Percentiles rank a stretch among this genome's conserved stretches.
Conservation (phyloP, 2,329 filamentous ascomycete genomes). For the Sporothrix schenckii region DNA sequence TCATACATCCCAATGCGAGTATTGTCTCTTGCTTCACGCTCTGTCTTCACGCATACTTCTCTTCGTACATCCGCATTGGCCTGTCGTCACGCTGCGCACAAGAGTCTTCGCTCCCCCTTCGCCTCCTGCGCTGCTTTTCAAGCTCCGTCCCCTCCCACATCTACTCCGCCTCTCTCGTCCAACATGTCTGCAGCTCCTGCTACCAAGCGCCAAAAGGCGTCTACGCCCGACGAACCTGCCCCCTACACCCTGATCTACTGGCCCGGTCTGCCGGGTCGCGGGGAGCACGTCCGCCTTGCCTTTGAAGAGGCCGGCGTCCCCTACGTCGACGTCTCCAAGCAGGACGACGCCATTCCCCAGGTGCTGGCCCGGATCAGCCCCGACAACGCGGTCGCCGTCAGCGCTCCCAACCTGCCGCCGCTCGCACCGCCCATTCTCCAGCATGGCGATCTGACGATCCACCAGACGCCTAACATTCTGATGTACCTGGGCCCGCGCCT, state of each 20-base stretch:
- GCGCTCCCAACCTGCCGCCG: slow-evolving; percentile 60
- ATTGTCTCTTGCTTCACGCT: neutral
- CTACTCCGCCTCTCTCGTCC: neutral
- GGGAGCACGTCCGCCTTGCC: slow-evolving; percentile 71
- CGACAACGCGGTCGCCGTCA: slow-evolving; percentile 52
- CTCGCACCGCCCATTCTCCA: slow-evolving; percentile 69
- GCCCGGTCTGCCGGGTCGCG: slow-evolving; percentile 71
- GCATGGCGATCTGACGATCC: slow-evolving; percentile 63
- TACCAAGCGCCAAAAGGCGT: slow-evolving; percentile 40
- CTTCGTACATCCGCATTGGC: slow-evolving; percentile 3
- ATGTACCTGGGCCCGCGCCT: slow-evolving; percentile 67
- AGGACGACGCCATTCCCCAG: slow-evolving; percentile 53
- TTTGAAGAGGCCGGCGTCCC: slow-evolving; percentile 68
- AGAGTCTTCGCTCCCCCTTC: neutral
- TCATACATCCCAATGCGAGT: neutral
- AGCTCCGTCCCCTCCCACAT: neutral
- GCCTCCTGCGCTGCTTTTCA: neutral
- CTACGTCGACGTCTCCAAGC: slow-evolving; percentile 63
- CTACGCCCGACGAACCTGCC: slow-evolving; percentile 40
- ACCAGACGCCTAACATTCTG: slow-evolving; percentile 73
- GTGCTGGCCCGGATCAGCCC: slow-evolving; percentile 55
- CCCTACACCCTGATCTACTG: slow-evolving; percentile 71
- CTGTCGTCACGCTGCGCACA: neutral
- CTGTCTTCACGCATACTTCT: neutral
- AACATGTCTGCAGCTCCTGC: slow-evolving; percentile 11